A percentile compares a stretch with the other conserved stretches of the same genome.
phyloP scores from a whole-genome alignment of 176 grass and related monocot genomes.

The Avena sativa region DNA sequence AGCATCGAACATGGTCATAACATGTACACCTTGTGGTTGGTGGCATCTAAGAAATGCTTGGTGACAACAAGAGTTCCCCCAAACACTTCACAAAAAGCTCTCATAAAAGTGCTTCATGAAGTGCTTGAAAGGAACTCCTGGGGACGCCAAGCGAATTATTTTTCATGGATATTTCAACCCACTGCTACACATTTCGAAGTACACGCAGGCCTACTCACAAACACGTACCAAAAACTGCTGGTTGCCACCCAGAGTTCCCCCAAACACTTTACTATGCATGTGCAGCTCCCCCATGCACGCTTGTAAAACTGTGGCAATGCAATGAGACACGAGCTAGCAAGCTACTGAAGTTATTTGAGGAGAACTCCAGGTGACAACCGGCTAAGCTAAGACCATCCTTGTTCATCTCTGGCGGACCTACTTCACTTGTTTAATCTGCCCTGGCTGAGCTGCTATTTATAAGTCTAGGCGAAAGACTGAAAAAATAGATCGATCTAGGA shows the following conservation, averaged over 20 bases:
- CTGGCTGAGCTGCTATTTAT: slow-evolving; percentile 63
- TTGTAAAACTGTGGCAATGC: slow-evolving; percentile 1
- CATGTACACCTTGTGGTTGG: background rate
- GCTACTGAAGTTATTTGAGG: too few relatives aligned
- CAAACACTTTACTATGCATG: slow-evolving; percentile 51
- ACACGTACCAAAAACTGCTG: background rate
- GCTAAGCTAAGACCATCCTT: slow-evolving; percentile 30
- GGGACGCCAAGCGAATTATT: slow-evolving; percentile 43
- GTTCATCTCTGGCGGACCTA: slow-evolving; percentile 5
- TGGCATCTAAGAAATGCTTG: background rate
- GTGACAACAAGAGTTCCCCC: slow-evolving; percentile 51
- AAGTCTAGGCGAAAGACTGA: slow-evolving; percentile 30
- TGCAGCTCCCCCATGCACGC: background rate
- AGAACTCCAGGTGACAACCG: slow-evolving; percentile 27
- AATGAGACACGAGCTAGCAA: background rate
- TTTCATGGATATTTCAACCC: background rate
- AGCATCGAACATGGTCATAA: slow-evolving; percentile 19
- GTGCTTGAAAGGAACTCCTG: slow-evolving; percentile 55
- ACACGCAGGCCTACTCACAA: background rate
- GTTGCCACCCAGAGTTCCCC: slow-evolving; percentile 41
- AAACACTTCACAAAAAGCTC: slow-evolving; percentile 57
- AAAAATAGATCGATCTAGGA: background rate
- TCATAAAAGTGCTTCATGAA: background rate
- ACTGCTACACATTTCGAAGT: background rate
- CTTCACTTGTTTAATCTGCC: slow-evolving; percentile 47